Evolutionary conservation across 148 eudicot genomes (phyloP), one percentile per base, ranked within the genome.

Genomic region (Chenopodium album): DNA sequence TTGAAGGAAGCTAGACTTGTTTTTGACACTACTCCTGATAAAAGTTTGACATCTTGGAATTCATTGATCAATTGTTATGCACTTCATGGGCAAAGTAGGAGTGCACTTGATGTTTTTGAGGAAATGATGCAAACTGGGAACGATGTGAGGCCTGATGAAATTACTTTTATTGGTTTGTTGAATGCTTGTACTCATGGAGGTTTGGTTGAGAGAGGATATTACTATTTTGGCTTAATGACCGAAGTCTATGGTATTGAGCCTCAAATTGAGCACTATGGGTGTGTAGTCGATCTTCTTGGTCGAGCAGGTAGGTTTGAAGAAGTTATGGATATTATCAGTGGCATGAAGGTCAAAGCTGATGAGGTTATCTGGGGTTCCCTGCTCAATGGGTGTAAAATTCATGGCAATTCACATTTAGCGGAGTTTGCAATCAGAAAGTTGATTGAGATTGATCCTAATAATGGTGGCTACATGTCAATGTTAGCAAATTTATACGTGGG

Each of bases 161-260:
- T 94, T 71, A 93, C 98, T 34, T 93, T 92, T 71, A 83, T 92
- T n/a, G 92, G 95, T 31, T 66, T 93, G 73, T 82, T 92, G 78
- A 92, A 86, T 79, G 97, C 95, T 79, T 93, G 92, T 82, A 89
- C 92, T 46, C 98, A 93, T 73, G 95, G 92, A 75, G 95, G 98
- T 32, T 87, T 94, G 71, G 93, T 94, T 22, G 87, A 86, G 23
- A 80, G 86, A 76, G 95, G 94, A 14, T 89, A 84, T 67, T 69
- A 71, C 71, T 92, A 87, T 81, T 94, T 84, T 63, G 63, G 71
- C 46, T 71, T 83, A 62, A 94, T 94, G 98, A 84, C 71, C n/a
- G 79, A 78, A 28, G 88, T 71, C 4, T 91, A 89, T 76, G 78
- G 44, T 26, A 88, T 94, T 76, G 89, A 89, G 82, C 98, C 94